Evolutionary conservation across 805 yeast genomes (phyloP).

Genomic region (Candida sphagnicola): DNA sequence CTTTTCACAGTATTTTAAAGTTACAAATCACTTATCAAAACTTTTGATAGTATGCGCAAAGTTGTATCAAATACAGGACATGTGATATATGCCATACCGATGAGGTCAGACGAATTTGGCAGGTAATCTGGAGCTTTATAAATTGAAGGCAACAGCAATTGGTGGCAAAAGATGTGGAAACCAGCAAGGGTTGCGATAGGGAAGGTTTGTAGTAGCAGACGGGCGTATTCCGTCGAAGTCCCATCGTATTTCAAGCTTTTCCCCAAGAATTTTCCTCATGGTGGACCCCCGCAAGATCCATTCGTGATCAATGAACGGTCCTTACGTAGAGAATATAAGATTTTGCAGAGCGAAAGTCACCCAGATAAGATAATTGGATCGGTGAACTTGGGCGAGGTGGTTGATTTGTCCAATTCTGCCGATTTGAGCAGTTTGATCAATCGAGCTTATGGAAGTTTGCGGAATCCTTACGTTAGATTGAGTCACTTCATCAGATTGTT

Average conservation of each 20-base stretch:
- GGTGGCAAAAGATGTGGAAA: too few relatives aligned
- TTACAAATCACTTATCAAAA: too few relatives aligned
- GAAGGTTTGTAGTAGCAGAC: not conserved
- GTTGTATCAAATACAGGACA: too few relatives aligned
- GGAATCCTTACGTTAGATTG: slow-evolving; percentile 62
- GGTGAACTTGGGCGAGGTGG: slow-evolving; percentile 12
- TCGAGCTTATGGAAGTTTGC: slow-evolving; percentile 69
- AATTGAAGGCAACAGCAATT: too few relatives aligned
- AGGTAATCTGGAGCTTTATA: too few relatives aligned
- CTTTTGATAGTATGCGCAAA: too few relatives aligned
- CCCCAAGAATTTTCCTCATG: slow-evolving; percentile 68
- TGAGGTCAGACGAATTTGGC: too few relatives aligned
- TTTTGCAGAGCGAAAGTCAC: slow-evolving; percentile 69
- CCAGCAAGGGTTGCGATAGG: not conserved
- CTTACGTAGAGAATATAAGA: slow-evolving; percentile 72
- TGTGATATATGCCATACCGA: too few relatives aligned
- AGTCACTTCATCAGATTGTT: slow-evolving; percentile 32
- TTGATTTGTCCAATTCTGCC: slow-evolving; percentile 10
- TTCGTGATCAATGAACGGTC: slow-evolving; percentile 54
- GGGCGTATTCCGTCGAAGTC: not conserved
- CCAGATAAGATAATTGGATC: slow-evolving; percentile 61
- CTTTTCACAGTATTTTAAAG: too few relatives aligned
- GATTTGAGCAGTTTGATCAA: slow-evolving; percentile 56
- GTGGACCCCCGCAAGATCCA: slow-evolving; percentile 57
- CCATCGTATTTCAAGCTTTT: slow-evolving; percentile 56